Evolutionary conservation across 495 filamentous ascomycete species (phyloP).

Genomic region (Xylaria flabelliformis): DNA sequence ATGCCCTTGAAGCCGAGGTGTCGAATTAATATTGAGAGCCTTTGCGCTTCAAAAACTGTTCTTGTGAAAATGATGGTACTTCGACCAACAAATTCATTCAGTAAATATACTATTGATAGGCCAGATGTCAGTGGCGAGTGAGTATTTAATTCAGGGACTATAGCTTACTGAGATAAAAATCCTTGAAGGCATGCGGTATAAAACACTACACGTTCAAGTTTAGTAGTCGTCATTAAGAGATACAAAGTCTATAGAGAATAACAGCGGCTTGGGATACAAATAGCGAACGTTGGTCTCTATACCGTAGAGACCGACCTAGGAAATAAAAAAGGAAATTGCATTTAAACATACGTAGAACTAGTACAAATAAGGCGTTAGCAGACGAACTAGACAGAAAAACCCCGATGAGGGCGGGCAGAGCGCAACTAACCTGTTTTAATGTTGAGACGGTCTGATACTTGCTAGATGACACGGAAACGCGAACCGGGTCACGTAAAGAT

Average conservation of each 20-base stretch:
- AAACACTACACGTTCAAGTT: conserved; percentile 49
- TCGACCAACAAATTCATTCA: conserved; percentile 85
- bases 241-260: not conserved
- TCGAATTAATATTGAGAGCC: conserved; percentile 80
- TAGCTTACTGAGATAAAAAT: conserved; percentile 70
- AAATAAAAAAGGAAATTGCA: not conserved
- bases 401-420: not conserved
- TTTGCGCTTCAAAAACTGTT: conserved; percentile 91
- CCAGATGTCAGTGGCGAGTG: conserved; percentile 1
- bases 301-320: not conserved
- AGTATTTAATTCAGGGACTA: not conserved
- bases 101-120: conserved; percentile 61
- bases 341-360: conserved; percentile 25
- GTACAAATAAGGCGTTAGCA: not conserved
- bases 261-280: not conserved
- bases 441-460: conserved; percentile 91
- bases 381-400: not conserved
- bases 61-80: conserved; percentile 87
- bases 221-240: not conserved
- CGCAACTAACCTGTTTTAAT: conserved; percentile 62
- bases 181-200: conserved; percentile 88
- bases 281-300: not conserved
- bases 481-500: conserved; percentile 71
- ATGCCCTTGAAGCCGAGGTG: conserved; percentile 81
- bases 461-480: conserved; percentile 73